phyloP scores from a whole-genome alignment of 176 grass and related monocot genomes.

The Raddia guianensis region DNA sequence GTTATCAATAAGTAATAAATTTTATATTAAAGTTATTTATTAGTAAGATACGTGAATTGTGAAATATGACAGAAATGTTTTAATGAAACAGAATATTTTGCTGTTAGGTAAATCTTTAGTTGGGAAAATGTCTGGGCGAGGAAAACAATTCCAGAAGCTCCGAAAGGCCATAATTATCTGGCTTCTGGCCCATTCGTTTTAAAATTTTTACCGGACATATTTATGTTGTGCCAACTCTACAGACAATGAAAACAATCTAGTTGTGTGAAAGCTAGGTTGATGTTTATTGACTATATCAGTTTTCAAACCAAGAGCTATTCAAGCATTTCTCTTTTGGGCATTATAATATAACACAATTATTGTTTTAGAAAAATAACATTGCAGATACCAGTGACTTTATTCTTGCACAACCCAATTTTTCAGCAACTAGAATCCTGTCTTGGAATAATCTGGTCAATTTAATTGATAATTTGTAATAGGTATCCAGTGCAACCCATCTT shows the following conservation, averaged over 20 bases:
- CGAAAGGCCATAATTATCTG: not conserved
- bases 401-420: not conserved
- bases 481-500: not conserved
- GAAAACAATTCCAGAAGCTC: not conserved
- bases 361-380: slow-evolving; percentile 6
- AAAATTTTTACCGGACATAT: not conserved
- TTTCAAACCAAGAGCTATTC: not conserved
- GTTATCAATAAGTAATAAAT: not conserved
- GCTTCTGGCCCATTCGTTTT: not conserved
- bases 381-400: not conserved
- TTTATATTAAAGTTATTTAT: not conserved
- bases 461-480: not conserved
- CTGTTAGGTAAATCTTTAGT: not conserved
- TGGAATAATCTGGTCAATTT: not conserved
- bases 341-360: not conserved
- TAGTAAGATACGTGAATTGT: not conserved
- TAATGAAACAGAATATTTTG: not conserved
- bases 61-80: not conserved
- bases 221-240: not conserved
- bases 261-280: not conserved
- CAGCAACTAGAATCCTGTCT: not conserved
- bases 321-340: not conserved
- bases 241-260: not conserved
- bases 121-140: not conserved
- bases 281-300: not conserved